A percentile compares a stretch with the other conserved stretches of the same genome.
Conservation (phyloP, 2,329 filamentous ascomycete genomes). For the Emericellopsis cladophorae region DNA sequence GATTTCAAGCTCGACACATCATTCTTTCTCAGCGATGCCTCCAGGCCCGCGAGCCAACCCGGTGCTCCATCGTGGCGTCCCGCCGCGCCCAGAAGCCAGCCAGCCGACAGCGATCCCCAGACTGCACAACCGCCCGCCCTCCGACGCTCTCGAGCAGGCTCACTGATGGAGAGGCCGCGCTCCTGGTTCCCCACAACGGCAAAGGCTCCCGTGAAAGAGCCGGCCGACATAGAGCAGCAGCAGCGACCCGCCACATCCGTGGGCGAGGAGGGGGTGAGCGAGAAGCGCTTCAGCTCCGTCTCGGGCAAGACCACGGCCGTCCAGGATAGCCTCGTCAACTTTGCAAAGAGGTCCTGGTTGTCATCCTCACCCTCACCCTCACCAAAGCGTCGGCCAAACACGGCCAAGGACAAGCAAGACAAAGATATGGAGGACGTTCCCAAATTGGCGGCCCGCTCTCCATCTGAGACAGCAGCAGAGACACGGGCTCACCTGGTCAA, state of each 20-base stretch:
- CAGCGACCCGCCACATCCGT: conserved; percentile 16
- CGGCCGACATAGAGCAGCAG: background rate
- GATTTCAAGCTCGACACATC: conserved; percentile 34
- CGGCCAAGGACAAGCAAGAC: conserved; percentile 7
- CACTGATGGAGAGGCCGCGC: conserved; percentile 34
- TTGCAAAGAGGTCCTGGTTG: conserved; percentile 40
- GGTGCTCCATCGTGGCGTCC: background rate
- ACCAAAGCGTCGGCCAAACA: conserved; percentile 20
- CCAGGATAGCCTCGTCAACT: conserved; percentile 22
- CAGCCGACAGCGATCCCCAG: background rate
- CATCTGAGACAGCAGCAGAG: too few species aligned
- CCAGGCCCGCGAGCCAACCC: background rate
- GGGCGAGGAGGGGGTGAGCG: background rate
- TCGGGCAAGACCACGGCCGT: background rate
- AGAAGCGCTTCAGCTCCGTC: background rate
- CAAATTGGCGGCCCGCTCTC: background rate
- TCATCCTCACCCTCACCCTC: conserved; percentile 34
- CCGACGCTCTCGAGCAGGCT: conserved; percentile 25
- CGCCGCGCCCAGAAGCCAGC: background rate
- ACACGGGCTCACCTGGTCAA: background rate
- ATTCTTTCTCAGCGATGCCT: conserved; percentile 21
- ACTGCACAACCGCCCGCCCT: conserved; percentile 3
- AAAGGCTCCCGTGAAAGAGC: conserved; percentile 16
- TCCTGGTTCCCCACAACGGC: conserved; percentile 36
- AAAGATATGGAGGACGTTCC: conserved; percentile 1